phyloP scores from a whole-genome alignment of 2,329 filamentous ascomycete genomes.

The Penicillium sp. region DNA sequence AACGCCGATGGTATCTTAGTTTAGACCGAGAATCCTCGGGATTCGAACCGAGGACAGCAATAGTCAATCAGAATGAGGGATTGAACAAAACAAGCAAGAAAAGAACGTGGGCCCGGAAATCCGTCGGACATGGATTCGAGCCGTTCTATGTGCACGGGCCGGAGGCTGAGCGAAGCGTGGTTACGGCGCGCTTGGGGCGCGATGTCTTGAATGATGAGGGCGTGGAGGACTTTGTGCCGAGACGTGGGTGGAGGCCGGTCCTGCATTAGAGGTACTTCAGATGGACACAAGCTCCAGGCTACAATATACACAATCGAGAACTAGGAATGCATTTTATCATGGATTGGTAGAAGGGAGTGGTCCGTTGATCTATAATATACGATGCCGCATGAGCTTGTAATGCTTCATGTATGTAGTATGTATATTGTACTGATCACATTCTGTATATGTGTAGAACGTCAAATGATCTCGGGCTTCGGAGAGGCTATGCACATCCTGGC shows the following conservation, averaged over 20 bases:
- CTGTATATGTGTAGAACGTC: background rate
- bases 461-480: background rate
- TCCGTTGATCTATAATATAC: too few relatives aligned
- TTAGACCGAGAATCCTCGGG: slow-evolving; percentile 61
- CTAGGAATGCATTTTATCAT: background rate
- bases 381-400: too few relatives aligned
- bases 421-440: too few relatives aligned
- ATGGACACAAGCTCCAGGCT: background rate
- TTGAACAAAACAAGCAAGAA: background rate
- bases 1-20: slow-evolving; percentile 65
- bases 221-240: slow-evolving; percentile 55
- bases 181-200: slow-evolving; percentile 60
- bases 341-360: too few relatives aligned
- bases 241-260: slow-evolving; percentile 59
- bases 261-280: slow-evolving; percentile 17
- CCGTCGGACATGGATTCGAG: slow-evolving; percentile 45
- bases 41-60: slow-evolving; percentile 41
- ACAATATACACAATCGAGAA: background rate
- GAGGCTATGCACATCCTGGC: background rate
- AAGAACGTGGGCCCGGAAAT: slow-evolving; percentile 32
- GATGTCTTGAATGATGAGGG: slow-evolving; percentile 64
- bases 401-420: too few relatives aligned
- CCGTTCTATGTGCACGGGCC: slow-evolving; percentile 63
- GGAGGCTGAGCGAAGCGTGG: slow-evolving; percentile 63
- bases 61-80: background rate